phyloP scores from a whole-genome alignment of 257 asterid genomes.

The Eustoma russellianum region DNA sequence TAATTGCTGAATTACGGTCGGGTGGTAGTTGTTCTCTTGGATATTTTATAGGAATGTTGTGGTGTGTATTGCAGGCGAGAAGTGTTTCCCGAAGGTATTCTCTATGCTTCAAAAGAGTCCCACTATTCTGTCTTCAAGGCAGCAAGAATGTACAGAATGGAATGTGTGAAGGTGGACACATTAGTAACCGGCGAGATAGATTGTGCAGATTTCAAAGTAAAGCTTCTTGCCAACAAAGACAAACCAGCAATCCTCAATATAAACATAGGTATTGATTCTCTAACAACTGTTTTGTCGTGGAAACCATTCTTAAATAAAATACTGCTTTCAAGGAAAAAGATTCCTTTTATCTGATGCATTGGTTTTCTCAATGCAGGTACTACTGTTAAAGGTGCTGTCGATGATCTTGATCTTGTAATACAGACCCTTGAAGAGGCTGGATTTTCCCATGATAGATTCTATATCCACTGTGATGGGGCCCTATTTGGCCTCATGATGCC shows the following conservation, averaged over 20 bases:
- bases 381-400: constrained; percentile 98
- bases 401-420: constrained; percentile 94
- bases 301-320: background rate
- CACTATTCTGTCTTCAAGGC: constrained; percentile 97
- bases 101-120: constrained; percentile 85
- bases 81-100: constrained; percentile 85
- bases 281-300: background rate
- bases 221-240: constrained; percentile 59
- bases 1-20: no score
- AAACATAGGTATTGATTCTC: constrained; percentile 52
- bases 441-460: constrained; percentile 70
- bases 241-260: constrained; percentile 92
- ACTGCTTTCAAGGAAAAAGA: background rate
- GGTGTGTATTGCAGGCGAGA: constrained; percentile 64
- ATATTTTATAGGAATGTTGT: background rate
- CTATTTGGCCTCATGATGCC: constrained; percentile 99
- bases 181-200: constrained; percentile 87
- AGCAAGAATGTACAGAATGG: constrained; percentile 98
- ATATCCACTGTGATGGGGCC: constrained; percentile 96
- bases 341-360: background rate
- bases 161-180: constrained; percentile 68
- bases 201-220: constrained; percentile 60
- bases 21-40: no score
- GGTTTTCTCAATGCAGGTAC: constrained; percentile 55
- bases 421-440: constrained; percentile 82